A percentile compares a stretch with the other conserved stretches of the same genome.
These are phyloP conservation scores for Fusarium sp. DNA, from an alignment of 2,329 filamentous ascomycete species.

Conservation along the genomic window DNA sequence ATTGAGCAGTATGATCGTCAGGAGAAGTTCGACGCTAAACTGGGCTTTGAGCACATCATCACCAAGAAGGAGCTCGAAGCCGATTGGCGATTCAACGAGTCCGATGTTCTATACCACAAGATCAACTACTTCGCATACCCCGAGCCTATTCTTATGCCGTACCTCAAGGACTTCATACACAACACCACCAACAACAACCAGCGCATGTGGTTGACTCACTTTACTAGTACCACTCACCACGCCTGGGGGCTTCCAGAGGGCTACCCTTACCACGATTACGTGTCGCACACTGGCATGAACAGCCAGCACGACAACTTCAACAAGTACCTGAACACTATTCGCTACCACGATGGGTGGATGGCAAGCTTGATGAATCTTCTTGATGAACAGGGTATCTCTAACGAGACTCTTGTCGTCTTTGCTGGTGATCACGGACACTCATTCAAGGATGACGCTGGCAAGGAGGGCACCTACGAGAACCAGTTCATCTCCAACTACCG, in stretches of 20 bases:
- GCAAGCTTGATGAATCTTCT: slow-evolving; percentile 51
- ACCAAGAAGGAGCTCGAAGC: slow-evolving; percentile 50
- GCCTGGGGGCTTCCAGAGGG: slow-evolving; percentile 47
- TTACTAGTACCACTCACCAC: slow-evolving; percentile 56
- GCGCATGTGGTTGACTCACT: slow-evolving; percentile 54
- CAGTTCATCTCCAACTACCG: slow-evolving; percentile 51
- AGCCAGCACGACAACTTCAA: slow-evolving; percentile 51
- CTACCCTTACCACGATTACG: slow-evolving; percentile 42
- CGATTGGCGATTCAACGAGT: slow-evolving; percentile 43
- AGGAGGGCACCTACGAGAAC: slow-evolving; percentile 53
- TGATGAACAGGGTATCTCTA: slow-evolving; percentile 51
- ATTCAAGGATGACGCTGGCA: slow-evolving; percentile 51
- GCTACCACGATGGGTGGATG: slow-evolving; percentile 53
- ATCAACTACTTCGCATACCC: slow-evolving; percentile 55
- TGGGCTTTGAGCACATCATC: slow-evolving; percentile 53
- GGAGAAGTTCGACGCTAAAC: slow-evolving; percentile 50
- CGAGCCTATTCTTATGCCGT: slow-evolving; percentile 50
- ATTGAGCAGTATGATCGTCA: slow-evolving; percentile 55
- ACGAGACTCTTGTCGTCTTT: slow-evolving; percentile 54
- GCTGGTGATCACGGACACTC: slow-evolving; percentile 55
- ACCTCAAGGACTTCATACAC: slow-evolving; percentile 52
- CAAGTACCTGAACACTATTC: slow-evolving; percentile 52
- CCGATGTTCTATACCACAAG: slow-evolving; percentile 44
- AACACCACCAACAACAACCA: slow-evolving; percentile 53
- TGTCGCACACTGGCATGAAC: slow-evolving; percentile 45